These are phyloP conservation scores for Calocybe gambosa DNA, from an alignment of 1,284 basidiomycete species.

Conservation along the genomic window DNA sequence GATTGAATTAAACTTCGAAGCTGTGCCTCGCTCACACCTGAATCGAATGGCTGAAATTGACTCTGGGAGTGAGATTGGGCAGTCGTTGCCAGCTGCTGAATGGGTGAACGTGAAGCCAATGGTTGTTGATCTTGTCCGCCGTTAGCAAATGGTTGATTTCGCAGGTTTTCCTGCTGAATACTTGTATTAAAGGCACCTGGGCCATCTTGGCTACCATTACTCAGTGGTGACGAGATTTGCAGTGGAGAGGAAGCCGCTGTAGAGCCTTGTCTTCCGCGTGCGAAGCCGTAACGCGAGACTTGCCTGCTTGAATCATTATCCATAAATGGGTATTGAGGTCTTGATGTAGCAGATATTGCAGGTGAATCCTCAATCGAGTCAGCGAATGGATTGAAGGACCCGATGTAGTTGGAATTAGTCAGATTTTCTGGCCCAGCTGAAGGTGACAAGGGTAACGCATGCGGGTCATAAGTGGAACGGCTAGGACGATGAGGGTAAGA, in stretches of 20 bases:
- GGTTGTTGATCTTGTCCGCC: slow-evolving; percentile 38
- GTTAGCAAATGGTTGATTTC: slow-evolving; percentile 43
- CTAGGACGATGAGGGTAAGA: slow-evolving; percentile 39
- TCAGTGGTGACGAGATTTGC: slow-evolving; percentile 52
- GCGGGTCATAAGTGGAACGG: slow-evolving; percentile 50
- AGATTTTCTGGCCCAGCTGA: slow-evolving; percentile 40
- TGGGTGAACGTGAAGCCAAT: slow-evolving; percentile 39
- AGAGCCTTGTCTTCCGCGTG: slow-evolving; percentile 62
- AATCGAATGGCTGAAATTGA: slow-evolving; percentile 49
- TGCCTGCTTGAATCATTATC: slow-evolving; percentile 64
- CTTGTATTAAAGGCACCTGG: slow-evolving; percentile 39
- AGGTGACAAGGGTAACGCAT: slow-evolving; percentile 30
- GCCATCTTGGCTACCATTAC: slow-evolving; percentile 38
- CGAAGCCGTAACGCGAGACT: slow-evolving; percentile 80
- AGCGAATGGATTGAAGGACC: slow-evolving; percentile 75
- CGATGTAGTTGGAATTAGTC: slow-evolving; percentile 51
- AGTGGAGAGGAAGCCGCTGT: slow-evolving; percentile 53
- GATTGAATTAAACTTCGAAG: slow-evolving; percentile 67
- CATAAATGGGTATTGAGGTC: slow-evolving; percentile 26
- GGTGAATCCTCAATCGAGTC: slow-evolving; percentile 43
- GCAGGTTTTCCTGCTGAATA: slow-evolving; percentile 24
- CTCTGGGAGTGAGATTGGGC: slow-evolving; percentile 30
- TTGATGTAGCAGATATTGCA: slow-evolving; percentile 24
- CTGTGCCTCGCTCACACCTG: slow-evolving; percentile 62
- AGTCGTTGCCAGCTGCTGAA: slow-evolving; percentile 38